Base-by-base conservation (phyloP, 73 alveolate species). In the Paramecium primaurelia region DNA sequence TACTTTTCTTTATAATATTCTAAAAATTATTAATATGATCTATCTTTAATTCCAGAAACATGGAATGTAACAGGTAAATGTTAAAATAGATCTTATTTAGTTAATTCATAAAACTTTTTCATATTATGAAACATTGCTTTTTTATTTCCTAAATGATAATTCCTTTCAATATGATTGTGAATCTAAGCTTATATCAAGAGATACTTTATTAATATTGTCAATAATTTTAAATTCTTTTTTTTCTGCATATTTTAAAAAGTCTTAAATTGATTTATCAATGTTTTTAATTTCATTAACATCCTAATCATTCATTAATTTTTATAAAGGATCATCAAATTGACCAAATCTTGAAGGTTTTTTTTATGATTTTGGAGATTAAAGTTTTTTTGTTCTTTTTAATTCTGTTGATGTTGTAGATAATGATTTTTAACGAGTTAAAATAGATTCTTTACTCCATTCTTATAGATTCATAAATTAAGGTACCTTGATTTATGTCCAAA, bases 121-220 rank as follows among this genome's bases (percentile, higher is more conserved):
- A 92, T 44, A 59, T 92, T 92, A 20, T 77, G 75, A n/a, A 85
- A 85, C 71, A 92, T 44, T 30, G 95, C 95, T 38, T 92, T 92
- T 44, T 92, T 92, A 80, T 92, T 92, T 14, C 93, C 84, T 38
- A 92, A 73, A 26, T 92, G 92, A 42, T 86, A 85, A 71, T 77
- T 77, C 11, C 73, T 77, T 47, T 92, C 95, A 42, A 92, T 64
- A 58, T 92, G 95, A 92, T 92, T 92, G 34, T 92, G 95, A 47
- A 88, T 88, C 86, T 88, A 54, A 9, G 25, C 9, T 54, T 9
- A 22, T 34, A 75, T 34, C 1, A 68, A 16, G 18, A 30, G 14
- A 34, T 75, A 75, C 49, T 75, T 32, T 45, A 22, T 75, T 11
- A 11, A 26, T 25, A 80, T 44, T 44, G 37, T 80, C 91, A 18